Evolutionary conservation across 805 yeast species (phyloP).

Genomic region (Wickerhamiella parazyma): DNA sequence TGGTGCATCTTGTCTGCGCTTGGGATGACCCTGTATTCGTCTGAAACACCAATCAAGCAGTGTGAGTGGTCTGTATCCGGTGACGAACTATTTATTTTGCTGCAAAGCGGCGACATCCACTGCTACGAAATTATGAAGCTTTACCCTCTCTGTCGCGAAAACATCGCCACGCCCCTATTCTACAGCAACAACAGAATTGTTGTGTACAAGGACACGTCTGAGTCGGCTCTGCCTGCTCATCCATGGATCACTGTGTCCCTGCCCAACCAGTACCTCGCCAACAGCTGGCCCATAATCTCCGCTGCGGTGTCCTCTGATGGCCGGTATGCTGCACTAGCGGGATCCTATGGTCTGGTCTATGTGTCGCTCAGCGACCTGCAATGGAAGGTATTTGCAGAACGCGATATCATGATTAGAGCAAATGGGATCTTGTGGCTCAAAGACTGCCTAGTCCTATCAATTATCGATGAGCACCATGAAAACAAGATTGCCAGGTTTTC

Average conservation of each 20-base stretch:
- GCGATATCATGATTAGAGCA: constrained; percentile 26
- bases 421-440: constrained; percentile 30
- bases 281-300: constrained; percentile 32
- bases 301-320: constrained; percentile 37
- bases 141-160: constrained; percentile 5
- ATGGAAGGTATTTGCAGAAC: constrained; percentile 35
- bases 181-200: constrained; percentile 29
- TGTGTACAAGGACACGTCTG: constrained; percentile 36
- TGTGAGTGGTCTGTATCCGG: constrained; percentile 28
- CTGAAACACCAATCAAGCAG: constrained; percentile 28
- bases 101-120: constrained; percentile 10
- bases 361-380: constrained; percentile 30
- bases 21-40: constrained; percentile 27
- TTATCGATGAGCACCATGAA: constrained; percentile 21
- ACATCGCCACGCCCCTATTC: constrained; percentile 32
- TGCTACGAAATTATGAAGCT: constrained; percentile 15
- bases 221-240: constrained; percentile 29
- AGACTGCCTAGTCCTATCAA: constrained; percentile 24
- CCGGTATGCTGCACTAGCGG: constrained; percentile 36
- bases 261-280: constrained; percentile 34
- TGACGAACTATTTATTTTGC: constrained; percentile 27
- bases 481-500: constrained; percentile 27
- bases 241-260: constrained; percentile 36
- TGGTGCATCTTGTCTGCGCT: constrained; percentile 37
- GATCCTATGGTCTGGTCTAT: constrained; percentile 34